phyloP scores from a whole-genome alignment of 257 asterid species.

The Paraleonurus japonicus region DNA sequence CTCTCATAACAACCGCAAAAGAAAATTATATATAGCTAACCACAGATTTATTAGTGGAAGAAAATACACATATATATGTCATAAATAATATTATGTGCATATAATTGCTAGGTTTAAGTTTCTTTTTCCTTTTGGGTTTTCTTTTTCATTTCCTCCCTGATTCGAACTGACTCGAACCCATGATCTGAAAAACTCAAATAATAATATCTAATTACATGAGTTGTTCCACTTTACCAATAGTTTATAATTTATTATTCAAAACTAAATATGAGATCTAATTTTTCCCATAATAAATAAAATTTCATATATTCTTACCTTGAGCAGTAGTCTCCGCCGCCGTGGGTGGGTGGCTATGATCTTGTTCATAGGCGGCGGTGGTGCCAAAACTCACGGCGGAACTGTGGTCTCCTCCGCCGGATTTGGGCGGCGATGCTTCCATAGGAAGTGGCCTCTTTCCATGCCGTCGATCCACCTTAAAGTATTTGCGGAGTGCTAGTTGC shows the following conservation, averaged over 20 bases:
- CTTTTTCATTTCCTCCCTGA: too few relatives aligned
- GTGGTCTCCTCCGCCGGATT: slow-evolving; percentile 13
- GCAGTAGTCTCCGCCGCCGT: background rate
- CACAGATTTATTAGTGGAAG: background rate
- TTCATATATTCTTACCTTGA: background rate
- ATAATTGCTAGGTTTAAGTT: background rate
- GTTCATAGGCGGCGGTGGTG: slow-evolving; percentile 19
- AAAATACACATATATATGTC: background rate
- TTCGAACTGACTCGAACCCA: too few relatives aligned
- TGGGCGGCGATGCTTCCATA: slow-evolving; percentile 46
- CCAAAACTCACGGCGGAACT: slow-evolving; percentile 18
- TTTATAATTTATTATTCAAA: too few relatives aligned
- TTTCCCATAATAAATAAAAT: too few relatives aligned
- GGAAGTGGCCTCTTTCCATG: slow-evolving; percentile 53
- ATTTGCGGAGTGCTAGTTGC: background rate
- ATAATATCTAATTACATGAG: too few relatives aligned
- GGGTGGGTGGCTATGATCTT: slow-evolving; percentile 8
- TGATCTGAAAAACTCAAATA: too few relatives aligned
- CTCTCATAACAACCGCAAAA: background rate
- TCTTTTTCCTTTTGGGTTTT: too few relatives aligned
- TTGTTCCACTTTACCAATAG: too few relatives aligned
- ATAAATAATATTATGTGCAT: background rate
- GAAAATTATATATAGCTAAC: background rate
- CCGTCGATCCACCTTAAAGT: slow-evolving; percentile 54
- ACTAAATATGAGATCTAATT: too few relatives aligned